These are phyloP conservation scores for Posidonia australis DNA, from an alignment of 106 monocot genomes.

Conservation along the genomic window DNA sequence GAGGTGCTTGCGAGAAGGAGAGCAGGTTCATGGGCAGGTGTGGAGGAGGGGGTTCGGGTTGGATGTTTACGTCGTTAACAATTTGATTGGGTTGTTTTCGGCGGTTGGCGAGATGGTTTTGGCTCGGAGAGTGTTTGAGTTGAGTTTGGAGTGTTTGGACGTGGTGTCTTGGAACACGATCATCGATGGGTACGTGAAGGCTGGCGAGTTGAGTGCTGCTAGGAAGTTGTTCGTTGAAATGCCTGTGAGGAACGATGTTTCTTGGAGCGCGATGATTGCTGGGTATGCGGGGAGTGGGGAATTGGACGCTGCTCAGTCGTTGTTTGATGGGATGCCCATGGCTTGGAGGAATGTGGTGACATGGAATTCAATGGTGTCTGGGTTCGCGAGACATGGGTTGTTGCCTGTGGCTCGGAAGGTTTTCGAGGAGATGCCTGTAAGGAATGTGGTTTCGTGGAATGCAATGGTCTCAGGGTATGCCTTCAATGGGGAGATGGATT, in stretches of 20 bases:
- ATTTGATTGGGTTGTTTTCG: constrained; percentile 41
- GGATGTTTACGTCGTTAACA: constrained; percentile 45
- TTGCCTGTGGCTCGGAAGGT: constrained; percentile 38
- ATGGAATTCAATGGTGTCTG: constrained; percentile 59
- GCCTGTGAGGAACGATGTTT: constrained; percentile 53
- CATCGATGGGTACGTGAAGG: constrained; percentile 51
- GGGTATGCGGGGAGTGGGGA: constrained; percentile 39
- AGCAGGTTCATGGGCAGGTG: constrained; percentile 33
- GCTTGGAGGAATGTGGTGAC: constrained; percentile 34
- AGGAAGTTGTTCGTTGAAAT: constrained; percentile 54
- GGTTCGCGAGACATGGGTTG: constrained; percentile 37
- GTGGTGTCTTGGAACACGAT: constrained; percentile 70
- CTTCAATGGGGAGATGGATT: constrained; percentile 30
- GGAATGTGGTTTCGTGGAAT: constrained; percentile 75
- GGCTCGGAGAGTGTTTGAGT: constrained; percentile 37
- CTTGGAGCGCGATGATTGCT: constrained; percentile 53
- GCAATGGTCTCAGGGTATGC: constrained; percentile 56
- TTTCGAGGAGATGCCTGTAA: constrained; percentile 58
- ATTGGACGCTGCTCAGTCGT: constrained; percentile 31
- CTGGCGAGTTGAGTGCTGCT: constrained; percentile 25
- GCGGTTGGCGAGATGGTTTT: constrained; percentile 30
- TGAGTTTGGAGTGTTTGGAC: constrained; percentile 16
- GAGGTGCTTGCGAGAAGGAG: constrained; percentile 16
- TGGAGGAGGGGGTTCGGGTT: constrained; percentile 27
- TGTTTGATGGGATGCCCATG: constrained; percentile 53